phyloP scores from a whole-genome alignment of 2,329 filamentous ascomycete species.

The Tolypocladium ophioglossoides region DNA sequence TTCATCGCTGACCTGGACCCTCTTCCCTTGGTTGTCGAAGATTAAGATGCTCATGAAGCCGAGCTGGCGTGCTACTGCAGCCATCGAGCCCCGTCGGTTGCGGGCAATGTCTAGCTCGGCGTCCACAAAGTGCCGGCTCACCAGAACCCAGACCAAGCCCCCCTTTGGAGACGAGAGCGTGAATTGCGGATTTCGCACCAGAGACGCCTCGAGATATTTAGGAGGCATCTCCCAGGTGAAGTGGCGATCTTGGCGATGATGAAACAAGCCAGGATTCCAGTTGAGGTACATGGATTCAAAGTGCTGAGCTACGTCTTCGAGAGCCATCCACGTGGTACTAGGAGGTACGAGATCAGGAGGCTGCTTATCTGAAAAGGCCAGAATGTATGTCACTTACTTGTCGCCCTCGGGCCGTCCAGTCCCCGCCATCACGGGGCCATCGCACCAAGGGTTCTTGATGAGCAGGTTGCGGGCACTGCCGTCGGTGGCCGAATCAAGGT shows the following conservation, averaged over 20 bases:
- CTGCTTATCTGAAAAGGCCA: constrained; percentile 3
- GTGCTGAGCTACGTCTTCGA: constrained; percentile 78
- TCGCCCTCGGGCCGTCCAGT: constrained; percentile 5
- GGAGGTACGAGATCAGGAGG: constrained; percentile 14
- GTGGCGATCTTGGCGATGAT: constrained; percentile 75
- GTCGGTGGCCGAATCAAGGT: constrained; percentile 50
- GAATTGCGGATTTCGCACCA: constrained; percentile 61
- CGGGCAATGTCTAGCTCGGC: constrained; percentile 48
- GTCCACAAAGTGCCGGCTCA: constrained; percentile 77
- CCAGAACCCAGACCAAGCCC: constrained; percentile 69
- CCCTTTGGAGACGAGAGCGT: constrained; percentile 48
- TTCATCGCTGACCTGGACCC: constrained; percentile 64
- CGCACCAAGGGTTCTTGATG: constrained; percentile 93
- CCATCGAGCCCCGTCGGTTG: constrained; percentile 26
- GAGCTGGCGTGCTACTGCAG: constrained; percentile 40
- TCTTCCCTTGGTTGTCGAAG: constrained; percentile 59
- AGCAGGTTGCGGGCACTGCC: constrained; percentile 55
- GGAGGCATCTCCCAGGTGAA: constrained; percentile 66
- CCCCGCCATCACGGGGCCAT: constrained; percentile 57
- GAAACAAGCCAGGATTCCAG: constrained; percentile 86
- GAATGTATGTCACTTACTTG: constrained; percentile 1
- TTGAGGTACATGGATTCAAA: constrained; percentile 96
- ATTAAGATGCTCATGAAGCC: constrained; percentile 86
- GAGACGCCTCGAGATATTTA: constrained; percentile 38
- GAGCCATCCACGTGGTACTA: constrained; percentile 89